A percentile compares a stretch with the other conserved stretches of the same genome.
Evolutionary conservation across 139 green algal genomes (phyloP).

Genomic region (Closterium sp.): DNA sequence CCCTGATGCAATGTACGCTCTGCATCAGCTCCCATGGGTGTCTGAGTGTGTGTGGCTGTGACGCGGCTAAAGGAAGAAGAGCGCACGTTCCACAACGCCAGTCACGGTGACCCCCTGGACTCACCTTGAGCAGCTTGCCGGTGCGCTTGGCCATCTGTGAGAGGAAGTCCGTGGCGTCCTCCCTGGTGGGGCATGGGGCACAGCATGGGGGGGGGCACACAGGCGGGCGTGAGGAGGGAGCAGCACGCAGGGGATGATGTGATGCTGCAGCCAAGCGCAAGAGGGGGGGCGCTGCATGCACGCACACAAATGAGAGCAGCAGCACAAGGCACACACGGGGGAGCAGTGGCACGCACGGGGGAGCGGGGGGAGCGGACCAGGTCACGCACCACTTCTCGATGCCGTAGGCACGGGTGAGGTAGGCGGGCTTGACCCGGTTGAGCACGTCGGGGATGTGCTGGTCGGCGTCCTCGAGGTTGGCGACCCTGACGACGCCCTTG

Average conservation of each 20-base stretch:
- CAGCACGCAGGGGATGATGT: background rate
- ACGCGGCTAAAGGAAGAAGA: background rate
- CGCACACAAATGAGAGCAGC: background rate
- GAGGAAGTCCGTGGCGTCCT: slow-evolving; percentile 87
- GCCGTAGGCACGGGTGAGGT: slow-evolving; percentile 48
- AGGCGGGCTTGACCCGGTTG: slow-evolving; percentile 50
- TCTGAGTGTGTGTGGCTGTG: background rate
- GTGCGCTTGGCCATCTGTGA: slow-evolving; percentile 36
- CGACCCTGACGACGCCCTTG: slow-evolving; percentile 82
- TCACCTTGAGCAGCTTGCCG: slow-evolving; percentile 68
- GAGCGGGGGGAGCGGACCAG: background rate
- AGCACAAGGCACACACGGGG: background rate
- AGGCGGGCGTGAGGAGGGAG: background rate
- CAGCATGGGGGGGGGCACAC: background rate
- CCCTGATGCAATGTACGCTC: too few relatives aligned
- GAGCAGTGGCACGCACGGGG: background rate
- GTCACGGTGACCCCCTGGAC: too few relatives aligned
- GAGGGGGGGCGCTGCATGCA: too few relatives aligned
- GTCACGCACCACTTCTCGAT: slow-evolving; percentile 31
- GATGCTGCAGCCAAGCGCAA: background rate
- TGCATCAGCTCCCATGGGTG: too few relatives aligned
- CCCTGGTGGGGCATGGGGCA: slow-evolving; percentile 60
- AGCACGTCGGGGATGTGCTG: slow-evolving; percentile 61
- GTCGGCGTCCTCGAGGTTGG: slow-evolving; percentile 77
- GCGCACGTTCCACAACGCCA: too few relatives aligned